phyloP scores from a whole-genome alignment of 306 rosid genomes.

The Cucurbita moschata region DNA sequence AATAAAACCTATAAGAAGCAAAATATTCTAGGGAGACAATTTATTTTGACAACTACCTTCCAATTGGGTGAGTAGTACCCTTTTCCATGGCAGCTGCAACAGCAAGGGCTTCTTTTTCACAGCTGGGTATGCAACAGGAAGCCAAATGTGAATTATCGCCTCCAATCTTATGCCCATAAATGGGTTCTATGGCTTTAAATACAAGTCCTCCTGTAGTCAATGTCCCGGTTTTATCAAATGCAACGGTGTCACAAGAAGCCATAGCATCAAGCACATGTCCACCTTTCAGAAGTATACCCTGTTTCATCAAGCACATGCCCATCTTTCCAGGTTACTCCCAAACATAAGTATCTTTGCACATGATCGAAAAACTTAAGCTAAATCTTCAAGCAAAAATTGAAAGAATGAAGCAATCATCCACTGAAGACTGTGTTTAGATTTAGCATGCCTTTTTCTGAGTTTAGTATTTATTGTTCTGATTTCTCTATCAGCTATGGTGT shows the following conservation, averaged over 20 bases:
- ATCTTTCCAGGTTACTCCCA: background rate
- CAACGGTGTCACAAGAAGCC: slow-evolving; percentile 83
- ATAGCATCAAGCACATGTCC: slow-evolving; percentile 93
- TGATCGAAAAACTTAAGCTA: background rate
- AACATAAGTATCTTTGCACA: background rate
- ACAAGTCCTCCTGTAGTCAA: slow-evolving; percentile 83
- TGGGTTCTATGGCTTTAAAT: slow-evolving; percentile 91
- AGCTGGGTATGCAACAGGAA: slow-evolving; percentile 78
- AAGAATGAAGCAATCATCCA: background rate
- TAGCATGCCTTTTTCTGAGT: background rate
- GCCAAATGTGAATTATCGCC: slow-evolving; percentile 21
- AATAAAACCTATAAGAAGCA: background rate
- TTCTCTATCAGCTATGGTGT: background rate
- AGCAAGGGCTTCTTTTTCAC: slow-evolving; percentile 97
- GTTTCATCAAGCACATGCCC: background rate
- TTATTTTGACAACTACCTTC: slow-evolving; percentile 48
- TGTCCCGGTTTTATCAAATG: slow-evolving; percentile 98
- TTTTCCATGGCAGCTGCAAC: slow-evolving; percentile 99
- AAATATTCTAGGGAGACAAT: slow-evolving; percentile 4
- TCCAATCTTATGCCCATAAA: slow-evolving; percentile 53
- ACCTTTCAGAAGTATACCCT: slow-evolving; percentile 96
- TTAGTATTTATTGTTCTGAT: background rate
- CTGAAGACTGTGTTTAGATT: background rate
- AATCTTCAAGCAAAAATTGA: background rate
- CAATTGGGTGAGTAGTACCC: slow-evolving; percentile 97